phyloP scores from a whole-genome alignment of 352 stramenopile species.

The Phytopythium ostracodes region DNA sequence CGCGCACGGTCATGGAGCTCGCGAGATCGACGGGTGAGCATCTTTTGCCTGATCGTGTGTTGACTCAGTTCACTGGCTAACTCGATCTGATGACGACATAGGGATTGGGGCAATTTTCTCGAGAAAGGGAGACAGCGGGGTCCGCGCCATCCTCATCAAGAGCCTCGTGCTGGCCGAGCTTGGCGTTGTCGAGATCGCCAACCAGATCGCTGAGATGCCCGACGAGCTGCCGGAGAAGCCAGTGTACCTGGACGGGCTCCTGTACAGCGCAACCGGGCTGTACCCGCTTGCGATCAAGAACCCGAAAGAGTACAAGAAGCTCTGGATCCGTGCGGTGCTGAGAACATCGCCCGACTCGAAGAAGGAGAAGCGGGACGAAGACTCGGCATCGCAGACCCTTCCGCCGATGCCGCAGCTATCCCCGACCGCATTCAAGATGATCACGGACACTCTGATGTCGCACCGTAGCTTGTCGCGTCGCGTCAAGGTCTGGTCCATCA shows the following conservation, averaged over 20 bases:
- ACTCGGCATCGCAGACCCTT: not conserved
- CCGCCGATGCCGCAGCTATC: conserved; percentile 15
- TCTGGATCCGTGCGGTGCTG: conserved; percentile 45
- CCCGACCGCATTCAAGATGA: conserved; percentile 28
- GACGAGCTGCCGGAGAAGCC: conserved; percentile 28
- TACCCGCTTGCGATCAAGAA: conserved; percentile 48
- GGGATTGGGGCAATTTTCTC: conserved; percentile 50
- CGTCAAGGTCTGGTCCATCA: conserved; percentile 60
- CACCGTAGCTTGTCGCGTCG: conserved; percentile 48
- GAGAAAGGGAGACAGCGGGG: conserved; percentile 34
- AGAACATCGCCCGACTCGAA: not conserved
- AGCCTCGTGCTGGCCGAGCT: conserved; percentile 44
- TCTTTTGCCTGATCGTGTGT: too few relatives aligned
- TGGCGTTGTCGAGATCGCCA: conserved; percentile 40
- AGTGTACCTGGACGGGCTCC: conserved; percentile 49
- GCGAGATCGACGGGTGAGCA: conserved; percentile 23
- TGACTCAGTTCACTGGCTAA: too few relatives aligned
- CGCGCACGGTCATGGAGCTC: conserved; percentile 33
- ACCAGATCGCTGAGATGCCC: conserved; percentile 38
- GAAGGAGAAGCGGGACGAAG: conserved; percentile 10
- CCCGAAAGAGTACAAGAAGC: conserved; percentile 32
- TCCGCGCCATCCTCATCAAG: conserved; percentile 45
- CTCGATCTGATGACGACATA: too few relatives aligned
- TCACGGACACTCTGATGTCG: conserved; percentile 40
- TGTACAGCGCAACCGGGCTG: conserved; percentile 42